Conservation (phyloP, 2,329 filamentous ascomycete species). For the Xylariaceae sp. region DNA sequence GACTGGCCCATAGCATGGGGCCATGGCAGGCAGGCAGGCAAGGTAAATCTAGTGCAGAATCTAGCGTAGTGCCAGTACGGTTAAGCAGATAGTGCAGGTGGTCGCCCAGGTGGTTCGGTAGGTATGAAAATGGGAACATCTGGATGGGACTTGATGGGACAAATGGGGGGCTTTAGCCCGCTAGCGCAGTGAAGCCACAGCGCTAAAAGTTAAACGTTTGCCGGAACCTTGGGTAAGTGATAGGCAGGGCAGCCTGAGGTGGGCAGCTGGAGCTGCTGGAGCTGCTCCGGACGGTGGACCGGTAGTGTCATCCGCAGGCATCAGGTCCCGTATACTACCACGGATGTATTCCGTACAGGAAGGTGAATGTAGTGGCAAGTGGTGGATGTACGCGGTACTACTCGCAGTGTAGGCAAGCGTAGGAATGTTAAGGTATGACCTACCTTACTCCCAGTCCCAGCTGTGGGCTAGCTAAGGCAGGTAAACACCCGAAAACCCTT, state of each 20-base stretch:
- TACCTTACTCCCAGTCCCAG: not conserved
- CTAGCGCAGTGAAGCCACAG: slow-evolving; percentile 16
- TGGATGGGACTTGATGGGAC: no score
- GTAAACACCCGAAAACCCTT: not conserved
- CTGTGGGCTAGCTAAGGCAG: not conserved
- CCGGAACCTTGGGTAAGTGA: slow-evolving; percentile 6
- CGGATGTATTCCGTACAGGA: not conserved
- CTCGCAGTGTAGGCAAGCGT: not conserved
- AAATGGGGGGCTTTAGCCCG: not conserved
- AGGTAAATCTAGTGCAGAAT: not conserved
- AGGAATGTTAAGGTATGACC: not conserved
- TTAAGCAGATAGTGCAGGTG: not conserved
- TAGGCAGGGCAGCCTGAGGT: not conserved
- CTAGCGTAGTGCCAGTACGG: not conserved
- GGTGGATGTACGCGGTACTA: not conserved
- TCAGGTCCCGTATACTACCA: no score
- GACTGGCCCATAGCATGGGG: no score
- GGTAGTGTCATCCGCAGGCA: no score
- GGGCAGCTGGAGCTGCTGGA: no score
- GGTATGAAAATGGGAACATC: not conserved
- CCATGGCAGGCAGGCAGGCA: not conserved
- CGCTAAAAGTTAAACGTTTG: slow-evolving; percentile 15
- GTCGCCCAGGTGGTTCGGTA: not conserved
- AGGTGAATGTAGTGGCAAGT: not conserved
- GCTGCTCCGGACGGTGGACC: no score